Percentiles rank a stretch among this genome's conserved stretches.
These are phyloP conservation scores for Cladosporium velox DNA, from an alignment of 2,329 filamentous ascomycete genomes.

Conservation along the genomic window DNA sequence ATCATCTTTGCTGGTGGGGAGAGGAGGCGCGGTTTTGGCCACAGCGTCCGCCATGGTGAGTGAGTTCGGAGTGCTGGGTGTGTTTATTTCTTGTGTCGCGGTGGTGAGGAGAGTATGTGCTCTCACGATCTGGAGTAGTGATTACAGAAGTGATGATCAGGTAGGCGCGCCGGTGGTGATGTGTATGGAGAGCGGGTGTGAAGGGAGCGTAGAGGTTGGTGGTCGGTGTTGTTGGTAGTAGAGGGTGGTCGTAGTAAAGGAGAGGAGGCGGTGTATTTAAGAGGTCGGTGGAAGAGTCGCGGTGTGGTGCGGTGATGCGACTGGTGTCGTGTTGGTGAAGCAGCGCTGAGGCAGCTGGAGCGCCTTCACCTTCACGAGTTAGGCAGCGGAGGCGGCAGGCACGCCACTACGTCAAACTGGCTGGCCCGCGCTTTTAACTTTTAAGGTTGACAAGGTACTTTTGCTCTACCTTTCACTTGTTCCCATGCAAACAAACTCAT, in stretches of 20 bases:
- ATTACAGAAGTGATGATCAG: conserved; percentile 7
- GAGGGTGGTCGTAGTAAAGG: neutral
- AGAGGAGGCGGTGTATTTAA: neutral
- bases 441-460: neutral
- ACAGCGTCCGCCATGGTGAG: conserved; percentile 14
- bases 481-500: neutral
- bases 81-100: neutral
- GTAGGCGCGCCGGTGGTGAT: neutral
- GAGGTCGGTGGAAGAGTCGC: neutral
- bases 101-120: neutral
- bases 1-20: conserved; percentile 42
- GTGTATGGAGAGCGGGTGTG: neutral
- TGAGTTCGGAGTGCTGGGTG: neutral
- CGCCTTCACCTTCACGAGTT: neutral
- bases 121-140: neutral
- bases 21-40: conserved; percentile 29
- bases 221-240: neutral
- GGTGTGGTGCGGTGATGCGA: neutral
- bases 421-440: conserved; percentile 8
- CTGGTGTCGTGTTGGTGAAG: conserved; percentile 3
- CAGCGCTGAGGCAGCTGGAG: conserved; percentile 1
- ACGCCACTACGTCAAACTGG: conserved; percentile 16
- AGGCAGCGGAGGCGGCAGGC: conserved; percentile 9
- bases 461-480: neutral
- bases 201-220: neutral